Evolutionary conservation across 768 basidiomycete species (phyloP).

Genomic region (Postia placenta): DNA sequence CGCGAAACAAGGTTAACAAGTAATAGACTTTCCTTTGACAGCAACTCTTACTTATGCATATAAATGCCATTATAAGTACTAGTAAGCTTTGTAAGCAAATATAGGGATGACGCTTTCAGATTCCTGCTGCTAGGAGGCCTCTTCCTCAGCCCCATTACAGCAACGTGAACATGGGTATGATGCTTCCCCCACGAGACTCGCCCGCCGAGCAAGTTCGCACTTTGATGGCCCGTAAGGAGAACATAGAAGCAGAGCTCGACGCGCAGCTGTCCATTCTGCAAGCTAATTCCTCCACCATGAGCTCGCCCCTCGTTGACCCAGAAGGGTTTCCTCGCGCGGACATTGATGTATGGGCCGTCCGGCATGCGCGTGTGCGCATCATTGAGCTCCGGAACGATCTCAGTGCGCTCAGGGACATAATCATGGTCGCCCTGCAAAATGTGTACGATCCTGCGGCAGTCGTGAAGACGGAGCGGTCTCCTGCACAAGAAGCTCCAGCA

Average conservation of each 20-base stretch:
- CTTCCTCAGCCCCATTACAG: not conserved
- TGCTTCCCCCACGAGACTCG: conserved; percentile 36
- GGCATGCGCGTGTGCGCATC: conserved; percentile 69
- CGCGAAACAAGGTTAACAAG: too few species aligned
- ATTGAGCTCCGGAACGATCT: conserved; percentile 80
- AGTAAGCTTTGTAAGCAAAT: conserved; percentile 2
- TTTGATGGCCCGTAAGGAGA: conserved; percentile 64
- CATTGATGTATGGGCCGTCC: conserved; percentile 77
- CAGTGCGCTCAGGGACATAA: conserved; percentile 52
- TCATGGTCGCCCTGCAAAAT: conserved; percentile 61
- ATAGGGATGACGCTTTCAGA: too few species aligned
- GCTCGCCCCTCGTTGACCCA: conserved; percentile 71
- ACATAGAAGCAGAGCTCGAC: conserved; percentile 67
- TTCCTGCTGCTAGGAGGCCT: too few species aligned
- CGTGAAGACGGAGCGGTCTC: not conserved
- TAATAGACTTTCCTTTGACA: too few species aligned
- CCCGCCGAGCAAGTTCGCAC: conserved; percentile 53
- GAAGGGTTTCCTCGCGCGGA: conserved; percentile 90
- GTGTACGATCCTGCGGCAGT: conserved; percentile 47
- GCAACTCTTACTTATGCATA: too few species aligned
- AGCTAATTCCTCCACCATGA: conserved; percentile 57
- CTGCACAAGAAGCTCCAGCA: not conserved
- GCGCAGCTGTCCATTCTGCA: conserved; percentile 56
- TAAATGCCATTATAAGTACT: not conserved
- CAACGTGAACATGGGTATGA: conserved; percentile 36